A percentile compares a stretch with the other conserved stretches of the same genome.
These are phyloP conservation scores for Epichloe scottii DNA, from an alignment of 2,329 filamentous ascomycete genomes.

Conservation along the genomic window DNA sequence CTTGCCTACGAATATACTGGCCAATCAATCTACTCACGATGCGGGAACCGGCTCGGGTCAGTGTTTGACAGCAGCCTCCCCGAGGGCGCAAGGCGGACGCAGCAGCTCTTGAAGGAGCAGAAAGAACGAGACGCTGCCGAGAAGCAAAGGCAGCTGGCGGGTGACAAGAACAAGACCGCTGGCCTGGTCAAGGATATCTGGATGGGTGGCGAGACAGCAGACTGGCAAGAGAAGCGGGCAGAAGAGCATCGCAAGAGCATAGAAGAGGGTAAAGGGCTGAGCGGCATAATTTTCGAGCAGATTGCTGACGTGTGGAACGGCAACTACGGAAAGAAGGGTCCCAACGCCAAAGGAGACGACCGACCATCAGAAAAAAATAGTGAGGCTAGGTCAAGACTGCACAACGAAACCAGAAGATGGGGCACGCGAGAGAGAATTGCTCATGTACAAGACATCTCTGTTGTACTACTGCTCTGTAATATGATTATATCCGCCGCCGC, in stretches of 20 bases:
- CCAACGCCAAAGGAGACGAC: slow-evolving; percentile 8
- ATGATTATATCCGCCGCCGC: no score
- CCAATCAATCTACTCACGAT: slow-evolving; percentile 35
- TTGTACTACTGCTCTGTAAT: no score
- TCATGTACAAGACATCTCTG: not conserved
- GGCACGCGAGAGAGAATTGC: not conserved
- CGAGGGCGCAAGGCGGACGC: slow-evolving; percentile 38
- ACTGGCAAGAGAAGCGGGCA: slow-evolving; percentile 40
- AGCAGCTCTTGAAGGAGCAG: slow-evolving; percentile 34
- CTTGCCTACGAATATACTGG: slow-evolving; percentile 45
- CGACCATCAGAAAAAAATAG: not conserved
- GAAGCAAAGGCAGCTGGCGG: slow-evolving; percentile 14
- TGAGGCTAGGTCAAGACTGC: not conserved
- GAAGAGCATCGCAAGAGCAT: slow-evolving; percentile 40
- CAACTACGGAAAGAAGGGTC: slow-evolving; percentile 19
- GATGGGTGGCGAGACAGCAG: slow-evolving; percentile 44
- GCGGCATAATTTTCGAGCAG: slow-evolving; percentile 44
- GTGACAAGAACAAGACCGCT: slow-evolving; percentile 20
- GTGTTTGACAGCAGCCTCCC: slow-evolving; percentile 42
- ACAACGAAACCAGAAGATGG: not conserved
- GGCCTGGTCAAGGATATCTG: slow-evolving; percentile 35
- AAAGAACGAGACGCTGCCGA: slow-evolving; percentile 23
- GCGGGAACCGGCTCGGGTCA: slow-evolving; percentile 28
- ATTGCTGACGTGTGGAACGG: slow-evolving; percentile 39
- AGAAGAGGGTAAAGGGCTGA: slow-evolving; percentile 42